Evolutionary conservation across 306 rosid genomes (phyloP).

Genomic region (Glycine latifolia): DNA sequence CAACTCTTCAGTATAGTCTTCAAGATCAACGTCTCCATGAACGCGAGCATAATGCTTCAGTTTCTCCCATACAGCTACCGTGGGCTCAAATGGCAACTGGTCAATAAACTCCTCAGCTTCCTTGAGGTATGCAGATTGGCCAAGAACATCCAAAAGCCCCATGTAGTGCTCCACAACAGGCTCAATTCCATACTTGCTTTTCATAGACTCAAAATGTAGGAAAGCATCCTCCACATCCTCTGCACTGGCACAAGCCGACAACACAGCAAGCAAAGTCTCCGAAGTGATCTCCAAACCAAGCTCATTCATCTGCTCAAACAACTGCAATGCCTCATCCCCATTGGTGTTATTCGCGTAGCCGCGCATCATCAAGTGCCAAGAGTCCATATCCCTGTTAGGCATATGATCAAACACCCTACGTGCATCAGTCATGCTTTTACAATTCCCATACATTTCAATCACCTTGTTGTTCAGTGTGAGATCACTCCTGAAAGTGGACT

Average conservation of each 20-base stretch:
- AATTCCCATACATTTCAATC: constrained; percentile 77
- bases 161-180: constrained; percentile 70
- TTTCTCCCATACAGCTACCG: constrained; percentile 67
- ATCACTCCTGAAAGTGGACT: constrained; percentile 75
- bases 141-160: constrained; percentile 83
- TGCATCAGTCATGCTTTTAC: constrained; percentile 82
- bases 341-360: constrained; percentile 73
- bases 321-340: constrained; percentile 87
- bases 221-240: constrained; percentile 86
- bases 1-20: constrained; percentile 76
- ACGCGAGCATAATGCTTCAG: constrained; percentile 70
- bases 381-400: constrained; percentile 68
- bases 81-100: constrained; percentile 69
- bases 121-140: constrained; percentile 75
- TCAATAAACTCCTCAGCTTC: constrained; percentile 77
- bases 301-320: constrained; percentile 84
- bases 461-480: constrained; percentile 66
- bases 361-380: constrained; percentile 84
- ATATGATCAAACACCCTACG: constrained; percentile 90
- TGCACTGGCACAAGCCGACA: constrained; percentile 85
- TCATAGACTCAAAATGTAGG: constrained; percentile 74
- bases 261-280: constrained; percentile 72
- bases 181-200: constrained; percentile 65
- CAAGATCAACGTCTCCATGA: constrained; percentile 87
- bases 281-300: constrained; percentile 66